Conservation (phyloP, 1,284 basidiomycete species). For the Gomphus sp. region DNA sequence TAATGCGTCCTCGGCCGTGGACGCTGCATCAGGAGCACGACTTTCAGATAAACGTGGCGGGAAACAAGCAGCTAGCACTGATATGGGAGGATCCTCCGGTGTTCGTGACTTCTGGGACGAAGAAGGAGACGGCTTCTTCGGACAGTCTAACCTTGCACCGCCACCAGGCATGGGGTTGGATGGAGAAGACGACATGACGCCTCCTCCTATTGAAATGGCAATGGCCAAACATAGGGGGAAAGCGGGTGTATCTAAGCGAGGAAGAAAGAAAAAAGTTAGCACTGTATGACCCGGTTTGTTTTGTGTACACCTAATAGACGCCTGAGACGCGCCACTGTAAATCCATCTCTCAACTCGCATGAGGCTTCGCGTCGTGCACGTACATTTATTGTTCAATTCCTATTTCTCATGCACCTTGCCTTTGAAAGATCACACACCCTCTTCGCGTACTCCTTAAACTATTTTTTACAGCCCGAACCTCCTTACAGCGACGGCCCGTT, state of each 20-base stretch:
- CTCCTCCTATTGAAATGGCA: constrained; percentile 1
- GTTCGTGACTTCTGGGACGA: constrained; percentile 72
- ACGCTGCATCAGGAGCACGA: constrained; percentile 21
- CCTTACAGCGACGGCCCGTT: neutral
- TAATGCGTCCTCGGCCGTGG: constrained; percentile 21
- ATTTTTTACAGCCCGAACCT: neutral
- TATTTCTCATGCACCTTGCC: constrained; percentile 3
- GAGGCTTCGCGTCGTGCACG: constrained; percentile 3
- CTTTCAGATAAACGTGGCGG: constrained; percentile 22
- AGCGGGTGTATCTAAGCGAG: constrained; percentile 19
- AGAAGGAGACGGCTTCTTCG: constrained; percentile 78
- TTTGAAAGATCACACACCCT: neutral
- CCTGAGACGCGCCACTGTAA: neutral
- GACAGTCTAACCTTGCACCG: constrained; percentile 26
- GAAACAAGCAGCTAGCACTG: constrained; percentile 25
- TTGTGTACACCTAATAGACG: neutral
- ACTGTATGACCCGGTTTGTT: neutral
- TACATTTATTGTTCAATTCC: neutral
- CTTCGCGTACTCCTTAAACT: neutral
- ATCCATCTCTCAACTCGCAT: constrained; percentile 2
- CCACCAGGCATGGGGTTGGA: constrained; percentile 1
- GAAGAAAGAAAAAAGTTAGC: constrained; percentile 27
- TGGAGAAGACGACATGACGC: constrained; percentile 9
- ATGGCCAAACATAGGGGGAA: constrained; percentile 3
- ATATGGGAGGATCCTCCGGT: constrained; percentile 24